A percentile compares a stretch with the other conserved stretches of the same genome.
Conservation (phyloP, 306 rosid genomes). For the Hippophae rhamnoides region DNA sequence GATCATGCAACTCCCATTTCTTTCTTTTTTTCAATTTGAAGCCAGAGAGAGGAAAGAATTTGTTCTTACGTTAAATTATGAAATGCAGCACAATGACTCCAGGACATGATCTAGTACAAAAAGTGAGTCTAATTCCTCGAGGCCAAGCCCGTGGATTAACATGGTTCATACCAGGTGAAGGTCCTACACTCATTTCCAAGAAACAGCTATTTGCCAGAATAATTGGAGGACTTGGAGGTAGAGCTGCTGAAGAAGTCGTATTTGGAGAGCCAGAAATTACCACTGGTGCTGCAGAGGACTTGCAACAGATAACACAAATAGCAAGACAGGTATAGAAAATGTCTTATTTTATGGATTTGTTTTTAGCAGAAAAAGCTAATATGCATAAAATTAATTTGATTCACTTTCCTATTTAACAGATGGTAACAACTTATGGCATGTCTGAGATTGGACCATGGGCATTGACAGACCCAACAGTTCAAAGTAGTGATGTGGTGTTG, state of each 20-base stretch:
- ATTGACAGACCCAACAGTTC: constrained; percentile 40
- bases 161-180: constrained; percentile 70
- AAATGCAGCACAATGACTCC: constrained; percentile 44
- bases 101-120: constrained; percentile 72
- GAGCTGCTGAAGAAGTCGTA: constrained; percentile 71
- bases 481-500: constrained; percentile 53
- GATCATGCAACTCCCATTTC: neutral
- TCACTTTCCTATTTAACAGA: constrained; percentile 19
- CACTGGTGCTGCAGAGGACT: constrained; percentile 73
- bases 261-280: constrained; percentile 69
- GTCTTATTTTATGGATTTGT: no score
- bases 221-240: constrained; percentile 64
- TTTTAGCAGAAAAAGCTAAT: no score
- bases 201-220: constrained; percentile 65
- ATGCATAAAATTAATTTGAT: no score
- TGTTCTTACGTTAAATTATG: constrained; percentile 3
- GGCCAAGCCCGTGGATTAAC: constrained; percentile 69
- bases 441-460: constrained; percentile 82
- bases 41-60: neutral
- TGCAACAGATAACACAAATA: constrained; percentile 57
- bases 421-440: constrained; percentile 77
- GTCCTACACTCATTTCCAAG: constrained; percentile 52
- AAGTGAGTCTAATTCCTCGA: constrained; percentile 59
- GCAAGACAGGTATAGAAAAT: constrained; percentile 42
- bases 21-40: neutral